Base-by-base conservation (phyloP, 305 asterid genomes). In the Rubia tinctorum region DNA sequence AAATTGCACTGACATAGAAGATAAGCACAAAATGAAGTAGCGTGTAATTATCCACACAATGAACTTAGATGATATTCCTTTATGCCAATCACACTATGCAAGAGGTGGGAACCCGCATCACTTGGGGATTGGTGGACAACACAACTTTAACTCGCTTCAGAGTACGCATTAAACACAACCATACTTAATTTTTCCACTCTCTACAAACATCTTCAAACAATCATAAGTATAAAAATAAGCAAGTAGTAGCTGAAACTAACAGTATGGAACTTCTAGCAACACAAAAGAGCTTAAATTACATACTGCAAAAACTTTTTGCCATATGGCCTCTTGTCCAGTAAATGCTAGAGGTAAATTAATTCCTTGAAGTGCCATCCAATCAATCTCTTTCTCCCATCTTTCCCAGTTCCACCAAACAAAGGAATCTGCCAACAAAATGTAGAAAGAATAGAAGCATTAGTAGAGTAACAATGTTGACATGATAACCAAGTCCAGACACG, bases 321-420 rank as follows among this genome's bases (percentile, higher is more conserved):
- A 94, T 73, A 94, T 88, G 75, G 98, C 72, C 80, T 94, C 98
- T 85, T 94, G 99, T 56, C 97, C 99, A 4, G 97, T 92, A 80
- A 94, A 94, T 53, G 99, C 97, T 68, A 94, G 84, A 73, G 99
- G 98, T 74, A 94, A 75, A 81, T 94, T 94, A 76, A 94, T 66
- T 81, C 99, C 98, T 83, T 94, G 98, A 79, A 94, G 95, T 42
- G 96, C 94, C 99, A 94, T 94, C 99, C 99, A 94, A 70, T 94
- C 99, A 42, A 94, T 86, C 84, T 94, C 99, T 80, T 92, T 94
- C 86, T 89, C 99, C 98, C 99, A 94, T 87, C 99, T 92, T 86
- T 82, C 84, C 99, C 98, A 94, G 77, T 90, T 92, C 99, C 99
- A 94, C 99, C 99, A 94, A 78, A 89, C 98, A 81, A 86, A 94